Percentiles rank a stretch among this genome's conserved stretches.
Conservation (phyloP, 805 yeast genomes). For the Jamesozyma lodderae region DNA sequence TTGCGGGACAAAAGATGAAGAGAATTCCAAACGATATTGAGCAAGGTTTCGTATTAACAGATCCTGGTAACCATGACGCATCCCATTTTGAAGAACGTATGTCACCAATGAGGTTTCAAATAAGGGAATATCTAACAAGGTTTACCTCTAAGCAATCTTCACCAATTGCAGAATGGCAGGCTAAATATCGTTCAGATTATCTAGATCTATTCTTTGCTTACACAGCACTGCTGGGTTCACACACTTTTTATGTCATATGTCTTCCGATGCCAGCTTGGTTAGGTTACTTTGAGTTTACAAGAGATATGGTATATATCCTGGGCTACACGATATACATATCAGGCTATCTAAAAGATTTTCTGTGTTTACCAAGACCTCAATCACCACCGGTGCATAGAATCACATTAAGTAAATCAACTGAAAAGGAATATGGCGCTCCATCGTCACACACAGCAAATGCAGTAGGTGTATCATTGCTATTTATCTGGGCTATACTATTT, state of each 20-base stretch:
- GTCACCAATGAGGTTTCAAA: conserved; percentile 41
- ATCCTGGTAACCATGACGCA: conserved; percentile 60
- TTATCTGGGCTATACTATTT: conserved; percentile 17
- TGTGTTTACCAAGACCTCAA: conserved; percentile 86
- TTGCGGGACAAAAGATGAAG: no score
- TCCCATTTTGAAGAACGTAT: conserved; percentile 55
- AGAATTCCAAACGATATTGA: no score
- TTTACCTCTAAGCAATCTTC: conserved; percentile 57
- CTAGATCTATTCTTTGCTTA: conserved; percentile 74
- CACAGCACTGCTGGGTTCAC: conserved; percentile 85
- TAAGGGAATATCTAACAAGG: conserved; percentile 49
- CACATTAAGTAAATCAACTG: conserved; percentile 83
- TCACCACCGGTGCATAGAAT: conserved; percentile 88
- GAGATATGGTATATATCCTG: conserved; percentile 63
- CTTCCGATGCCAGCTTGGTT: conserved; percentile 81
- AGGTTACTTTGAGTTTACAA: conserved; percentile 47
- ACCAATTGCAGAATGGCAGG: conserved; percentile 49
- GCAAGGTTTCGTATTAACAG: no score
- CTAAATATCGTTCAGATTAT: conserved; percentile 35
- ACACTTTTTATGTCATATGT: conserved; percentile 85
- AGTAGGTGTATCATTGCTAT: conserved; percentile 59
- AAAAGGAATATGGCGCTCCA: conserved; percentile 92
- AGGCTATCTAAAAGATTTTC: conserved; percentile 72
- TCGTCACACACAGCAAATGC: conserved; percentile 94
- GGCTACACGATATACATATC: conserved; percentile 53